These are phyloP conservation scores for Stramenopiles sp. DNA, from an alignment of 352 stramenopile species.

Conservation along the genomic window DNA sequence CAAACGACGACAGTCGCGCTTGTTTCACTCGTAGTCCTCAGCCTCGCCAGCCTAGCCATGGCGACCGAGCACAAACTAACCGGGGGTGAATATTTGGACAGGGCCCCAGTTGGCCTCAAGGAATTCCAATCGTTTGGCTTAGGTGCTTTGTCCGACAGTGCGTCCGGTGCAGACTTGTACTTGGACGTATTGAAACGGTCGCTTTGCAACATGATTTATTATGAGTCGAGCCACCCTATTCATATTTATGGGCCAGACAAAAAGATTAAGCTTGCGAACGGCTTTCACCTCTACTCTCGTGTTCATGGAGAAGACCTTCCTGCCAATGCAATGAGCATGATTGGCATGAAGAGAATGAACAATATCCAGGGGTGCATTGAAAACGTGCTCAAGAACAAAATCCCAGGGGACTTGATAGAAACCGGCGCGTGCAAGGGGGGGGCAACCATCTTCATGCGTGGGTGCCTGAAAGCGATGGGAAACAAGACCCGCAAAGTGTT, in stretches of 20 bases:
- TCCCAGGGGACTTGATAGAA: neutral
- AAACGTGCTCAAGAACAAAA: neutral
- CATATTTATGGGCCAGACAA: conserved; percentile 5
- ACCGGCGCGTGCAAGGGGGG: neutral
- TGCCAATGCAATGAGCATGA: conserved; percentile 2
- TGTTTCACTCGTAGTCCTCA: too few relatives aligned
- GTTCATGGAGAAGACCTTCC: neutral
- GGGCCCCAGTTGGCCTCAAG: neutral
- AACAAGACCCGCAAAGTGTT: neutral
- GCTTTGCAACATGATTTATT: conserved; percentile 1
- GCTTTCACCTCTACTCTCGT: neutral
- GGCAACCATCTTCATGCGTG: neutral
- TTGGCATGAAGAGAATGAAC: neutral
- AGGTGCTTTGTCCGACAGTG: neutral
- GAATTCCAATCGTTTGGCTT: neutral
- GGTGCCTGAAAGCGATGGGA: neutral
- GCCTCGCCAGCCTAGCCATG: neutral
- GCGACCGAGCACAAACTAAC: neutral
- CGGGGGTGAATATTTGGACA: neutral
- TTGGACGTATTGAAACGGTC: neutral
- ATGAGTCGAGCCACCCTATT: neutral
- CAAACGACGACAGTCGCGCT: too few relatives aligned
- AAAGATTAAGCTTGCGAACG: neutral
- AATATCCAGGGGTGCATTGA: conserved; percentile 1
- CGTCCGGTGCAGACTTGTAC: neutral